Evolutionary conservation across 2,329 filamentous ascomycete genomes (phyloP).

Genomic region (Septoria linicola): DNA sequence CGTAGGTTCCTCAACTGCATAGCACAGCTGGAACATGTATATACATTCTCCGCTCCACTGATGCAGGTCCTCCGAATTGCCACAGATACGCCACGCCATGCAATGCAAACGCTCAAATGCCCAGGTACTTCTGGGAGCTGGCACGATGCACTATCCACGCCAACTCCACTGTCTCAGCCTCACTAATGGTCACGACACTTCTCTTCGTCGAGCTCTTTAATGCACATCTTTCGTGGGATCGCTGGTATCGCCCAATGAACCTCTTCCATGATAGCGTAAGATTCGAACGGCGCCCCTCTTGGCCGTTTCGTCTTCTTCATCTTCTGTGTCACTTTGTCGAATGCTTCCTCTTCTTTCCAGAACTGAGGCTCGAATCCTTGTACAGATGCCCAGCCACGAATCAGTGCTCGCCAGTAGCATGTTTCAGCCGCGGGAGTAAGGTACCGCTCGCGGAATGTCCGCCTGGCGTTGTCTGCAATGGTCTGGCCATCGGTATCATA

Average conservation of each 20-base stretch:
- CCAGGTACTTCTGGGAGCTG: too few species aligned
- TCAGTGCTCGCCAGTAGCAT: constrained; percentile 36
- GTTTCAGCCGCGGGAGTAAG: constrained; percentile 34
- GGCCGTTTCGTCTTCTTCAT: constrained; percentile 25
- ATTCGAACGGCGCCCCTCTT: constrained; percentile 33
- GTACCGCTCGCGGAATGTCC: constrained; percentile 31
- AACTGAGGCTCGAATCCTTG: constrained; percentile 30
- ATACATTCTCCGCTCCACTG: too few species aligned
- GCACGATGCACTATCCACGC: too few species aligned
- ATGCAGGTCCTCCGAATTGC: too few species aligned
- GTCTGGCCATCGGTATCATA: constrained; percentile 21
- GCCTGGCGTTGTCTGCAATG: constrained; percentile 31
- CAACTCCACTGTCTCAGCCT: too few species aligned
- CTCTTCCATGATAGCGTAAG: constrained; percentile 36
- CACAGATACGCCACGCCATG: too few species aligned
- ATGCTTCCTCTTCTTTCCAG: constrained; percentile 26
- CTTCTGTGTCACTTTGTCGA: constrained; percentile 23
- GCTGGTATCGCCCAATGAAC: constrained; percentile 34
- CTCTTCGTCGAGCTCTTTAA: constrained; percentile 7
- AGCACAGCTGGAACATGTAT: too few species aligned
- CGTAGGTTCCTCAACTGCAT: too few species aligned
- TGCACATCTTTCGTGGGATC: constrained; percentile 19
- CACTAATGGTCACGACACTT: constrained; percentile 8
- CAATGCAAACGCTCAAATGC: too few species aligned
- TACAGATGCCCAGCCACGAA: constrained; percentile 49